These are phyloP conservation scores for Aureobasidium sp. DNA, from an alignment of 2,329 filamentous ascomycete genomes.

Conservation along the genomic window DNA sequence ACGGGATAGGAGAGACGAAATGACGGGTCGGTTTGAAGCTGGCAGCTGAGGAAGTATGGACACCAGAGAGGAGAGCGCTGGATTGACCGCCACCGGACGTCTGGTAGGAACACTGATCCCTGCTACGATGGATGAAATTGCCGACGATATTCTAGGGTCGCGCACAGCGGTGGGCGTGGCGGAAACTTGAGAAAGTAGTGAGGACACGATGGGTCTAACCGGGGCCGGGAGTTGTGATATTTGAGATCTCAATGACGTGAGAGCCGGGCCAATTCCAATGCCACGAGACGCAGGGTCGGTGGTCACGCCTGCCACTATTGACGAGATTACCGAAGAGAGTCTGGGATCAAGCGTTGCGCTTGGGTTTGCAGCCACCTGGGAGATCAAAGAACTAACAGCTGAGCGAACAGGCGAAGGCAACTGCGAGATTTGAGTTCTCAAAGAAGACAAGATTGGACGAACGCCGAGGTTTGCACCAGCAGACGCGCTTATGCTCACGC, in stretches of 20 bases:
- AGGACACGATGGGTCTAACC: not conserved
- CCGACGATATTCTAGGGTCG: not conserved
- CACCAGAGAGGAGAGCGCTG: not conserved
- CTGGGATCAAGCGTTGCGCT: not conserved
- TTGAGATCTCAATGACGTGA: not conserved
- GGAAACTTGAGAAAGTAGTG: not conserved
- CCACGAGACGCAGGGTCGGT: no score
- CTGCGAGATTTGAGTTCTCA: not conserved
- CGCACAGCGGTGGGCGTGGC: not conserved
- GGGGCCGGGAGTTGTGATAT: not conserved
- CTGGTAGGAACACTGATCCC: not conserved
- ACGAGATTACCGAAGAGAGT: not conserved
- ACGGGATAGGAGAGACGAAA: not conserved
- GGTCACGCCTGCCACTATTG: no score
- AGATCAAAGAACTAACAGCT: not conserved
- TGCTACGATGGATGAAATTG: not conserved
- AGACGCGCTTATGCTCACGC: not conserved
- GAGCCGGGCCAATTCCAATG: not conserved
- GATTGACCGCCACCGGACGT: not conserved
- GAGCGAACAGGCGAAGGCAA: not conserved
- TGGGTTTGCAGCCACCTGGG: not conserved
- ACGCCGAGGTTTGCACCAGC: not conserved
- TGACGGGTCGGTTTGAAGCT: not conserved
- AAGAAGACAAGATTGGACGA: not conserved
- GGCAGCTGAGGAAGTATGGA: not conserved